Conservation (phyloP, 2,329 filamentous ascomycete genomes). For the Lecanicillium sp. region DNA sequence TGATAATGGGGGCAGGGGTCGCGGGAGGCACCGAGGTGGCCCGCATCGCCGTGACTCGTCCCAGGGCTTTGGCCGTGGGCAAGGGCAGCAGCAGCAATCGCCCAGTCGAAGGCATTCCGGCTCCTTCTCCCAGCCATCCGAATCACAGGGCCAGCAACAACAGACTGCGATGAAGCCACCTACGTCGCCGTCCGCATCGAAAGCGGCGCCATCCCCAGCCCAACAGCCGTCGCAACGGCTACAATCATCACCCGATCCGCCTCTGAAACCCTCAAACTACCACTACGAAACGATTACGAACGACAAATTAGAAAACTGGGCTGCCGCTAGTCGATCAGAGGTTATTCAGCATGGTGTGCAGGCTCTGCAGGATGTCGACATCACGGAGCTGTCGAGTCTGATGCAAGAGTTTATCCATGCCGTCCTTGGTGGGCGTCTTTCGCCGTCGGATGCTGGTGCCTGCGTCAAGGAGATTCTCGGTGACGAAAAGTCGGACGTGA, state of each 20-base stretch:
- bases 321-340: conserved; percentile 54
- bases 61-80: conserved; percentile 24
- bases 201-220: conserved; percentile 11
- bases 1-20: conserved; percentile 37
- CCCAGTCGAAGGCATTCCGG: conserved; percentile 7
- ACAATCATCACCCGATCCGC: conserved; percentile 10
- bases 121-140: conserved; percentile 2
- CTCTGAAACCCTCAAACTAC: conserved; percentile 42
- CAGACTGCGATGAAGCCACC: conserved; percentile 1
- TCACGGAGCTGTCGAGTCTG: conserved; percentile 59
- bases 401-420: conserved; percentile 82
- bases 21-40: conserved; percentile 39
- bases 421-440: conserved; percentile 61
- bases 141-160: not conserved
- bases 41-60: conserved; percentile 45
- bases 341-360: conserved; percentile 58
- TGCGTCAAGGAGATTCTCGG: conserved; percentile 69
- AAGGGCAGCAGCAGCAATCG: conserved; percentile 13
- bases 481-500: conserved; percentile 41
- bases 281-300: conserved; percentile 72
- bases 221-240: conserved; percentile 12
- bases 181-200: conserved; percentile 9
- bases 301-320: conserved; percentile 60
- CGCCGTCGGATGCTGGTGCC: conserved; percentile 60
- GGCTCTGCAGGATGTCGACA: conserved; percentile 60